Percentiles rank a stretch among this genome's conserved stretches.
Evolutionary conservation across 305 asterid species (phyloP).

Genomic region (Fraxinus sp.): DNA sequence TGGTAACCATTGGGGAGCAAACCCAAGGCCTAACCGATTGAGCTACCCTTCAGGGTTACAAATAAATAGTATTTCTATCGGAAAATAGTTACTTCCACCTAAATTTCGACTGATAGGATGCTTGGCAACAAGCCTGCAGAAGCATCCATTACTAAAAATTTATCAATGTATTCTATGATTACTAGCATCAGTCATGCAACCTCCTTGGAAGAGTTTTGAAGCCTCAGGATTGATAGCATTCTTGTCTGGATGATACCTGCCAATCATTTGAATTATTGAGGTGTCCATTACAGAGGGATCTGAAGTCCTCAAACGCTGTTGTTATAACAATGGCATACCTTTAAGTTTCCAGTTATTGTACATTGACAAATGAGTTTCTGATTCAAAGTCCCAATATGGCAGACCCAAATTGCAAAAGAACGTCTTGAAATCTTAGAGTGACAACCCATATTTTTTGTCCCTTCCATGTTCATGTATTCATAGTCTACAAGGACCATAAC

Average conservation of each 20-base stretch:
- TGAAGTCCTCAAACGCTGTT: background rate
- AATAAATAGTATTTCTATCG: background rate
- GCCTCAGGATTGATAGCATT: conserved; percentile 96
- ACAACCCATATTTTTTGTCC: background rate
- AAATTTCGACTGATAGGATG: background rate
- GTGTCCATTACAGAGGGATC: background rate
- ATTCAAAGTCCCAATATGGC: background rate
- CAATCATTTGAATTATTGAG: conserved; percentile 14
- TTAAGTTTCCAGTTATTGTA: background rate
- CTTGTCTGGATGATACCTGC: conserved; percentile 98
- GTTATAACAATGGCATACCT: background rate
- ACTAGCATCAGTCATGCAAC: conserved; percentile 52
- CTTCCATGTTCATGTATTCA: background rate
- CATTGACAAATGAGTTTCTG: background rate
- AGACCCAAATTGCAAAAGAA: background rate
- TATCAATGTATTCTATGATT: too few relatives aligned
- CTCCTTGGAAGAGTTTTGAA: conserved; percentile 86
- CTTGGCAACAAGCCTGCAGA: background rate
- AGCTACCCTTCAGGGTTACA: too few relatives aligned
- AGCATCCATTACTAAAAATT: background rate
- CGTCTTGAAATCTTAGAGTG: background rate
- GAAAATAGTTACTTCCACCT: background rate
- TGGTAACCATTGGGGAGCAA: too few relatives aligned
- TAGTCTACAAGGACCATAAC: conserved; percentile 8
- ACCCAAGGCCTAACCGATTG: too few relatives aligned